Percentiles rank a stretch among this genome's conserved stretches.
Conservation (phyloP, 225 moss, liverwort and hornwort species). For the Thuidium tamariscinum region DNA sequence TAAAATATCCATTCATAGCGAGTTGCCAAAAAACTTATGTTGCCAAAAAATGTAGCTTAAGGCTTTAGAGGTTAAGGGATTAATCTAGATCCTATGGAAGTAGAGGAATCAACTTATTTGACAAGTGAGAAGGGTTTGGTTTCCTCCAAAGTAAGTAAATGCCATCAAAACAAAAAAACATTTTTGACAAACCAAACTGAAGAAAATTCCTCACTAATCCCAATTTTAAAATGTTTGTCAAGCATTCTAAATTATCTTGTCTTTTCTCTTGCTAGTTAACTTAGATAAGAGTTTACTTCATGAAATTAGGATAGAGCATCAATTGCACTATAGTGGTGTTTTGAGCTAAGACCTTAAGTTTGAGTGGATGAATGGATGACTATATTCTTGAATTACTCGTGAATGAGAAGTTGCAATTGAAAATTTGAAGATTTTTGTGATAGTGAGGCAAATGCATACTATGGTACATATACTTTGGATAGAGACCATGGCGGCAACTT, state of each 20-base stretch:
- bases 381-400: not conserved
- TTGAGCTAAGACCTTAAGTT: not conserved
- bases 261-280: not conserved
- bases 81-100: not conserved
- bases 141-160: too few relatives aligned
- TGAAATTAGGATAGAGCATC: not conserved
- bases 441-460: accelerated
- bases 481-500: too few relatives aligned
- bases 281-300: not conserved
- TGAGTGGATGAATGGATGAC: not conserved
- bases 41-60: too few relatives aligned
- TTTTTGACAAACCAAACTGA: not conserved
- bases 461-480: too few relatives aligned
- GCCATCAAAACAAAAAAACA: not conserved
- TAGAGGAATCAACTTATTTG: not conserved
- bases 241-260: not conserved
- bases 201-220: not conserved
- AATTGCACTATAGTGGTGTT: not conserved
- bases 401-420: not conserved
- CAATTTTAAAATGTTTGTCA: not conserved
- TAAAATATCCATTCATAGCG: too few relatives aligned
- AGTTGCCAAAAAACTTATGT: too few relatives aligned
- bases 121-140: not conserved
- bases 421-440: not conserved
- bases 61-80: too few relatives aligned